Base-by-base conservation (phyloP, 2,329 filamentous ascomycete genomes). In the Cladosporium halotolerans region DNA sequence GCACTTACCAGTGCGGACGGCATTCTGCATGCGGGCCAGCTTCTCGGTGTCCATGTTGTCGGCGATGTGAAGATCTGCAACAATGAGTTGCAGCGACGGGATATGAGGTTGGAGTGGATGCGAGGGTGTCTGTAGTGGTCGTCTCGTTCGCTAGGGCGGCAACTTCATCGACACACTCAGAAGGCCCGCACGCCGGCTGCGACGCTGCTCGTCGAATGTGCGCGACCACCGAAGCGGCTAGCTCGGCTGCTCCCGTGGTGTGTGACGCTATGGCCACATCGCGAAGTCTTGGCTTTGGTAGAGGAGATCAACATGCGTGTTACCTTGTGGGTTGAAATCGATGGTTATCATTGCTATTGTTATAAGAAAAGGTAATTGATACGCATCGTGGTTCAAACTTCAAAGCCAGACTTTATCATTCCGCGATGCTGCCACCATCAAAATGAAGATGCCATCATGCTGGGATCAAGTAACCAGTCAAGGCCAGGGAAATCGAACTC, bases 1-100 rank as follows among this genome's bases (percentile, higher is more conserved):
- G 9, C 14, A 82, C 85, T 67, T 82, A 88, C 86, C 86, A 76
- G 85, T 88, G 72, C 81, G 79, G 70, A 81, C 80, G 66, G 79
- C 80, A 74, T 78, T 76, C 74, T 84, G 81, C 79, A 84, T 80
- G 71, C 74, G 80, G 70, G 79, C 80, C 69, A 84, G 73, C 78
- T 84, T 84, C 72, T 80, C 80, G 68, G 79, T 75, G 79, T 84
- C 81, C 81, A 84, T 83, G 65, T 50, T 62, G 52, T 60, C 60
- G 52, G 58, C 45, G 40, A 40, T 44, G 40, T 53, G 43, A 32
- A 19, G 38, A 28, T n/a, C 14, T 39, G 23, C 19, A 38, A 39
- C 18, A 16, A 31, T 23, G 14, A n/a, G 40, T 28, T 51, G 48
- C 39, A 43, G 14, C 42, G 38, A 39, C 31, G 38, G 16, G 40